Conservation (phyloP, 495 filamentous ascomycete species). For the Physcia stellaris region DNA sequence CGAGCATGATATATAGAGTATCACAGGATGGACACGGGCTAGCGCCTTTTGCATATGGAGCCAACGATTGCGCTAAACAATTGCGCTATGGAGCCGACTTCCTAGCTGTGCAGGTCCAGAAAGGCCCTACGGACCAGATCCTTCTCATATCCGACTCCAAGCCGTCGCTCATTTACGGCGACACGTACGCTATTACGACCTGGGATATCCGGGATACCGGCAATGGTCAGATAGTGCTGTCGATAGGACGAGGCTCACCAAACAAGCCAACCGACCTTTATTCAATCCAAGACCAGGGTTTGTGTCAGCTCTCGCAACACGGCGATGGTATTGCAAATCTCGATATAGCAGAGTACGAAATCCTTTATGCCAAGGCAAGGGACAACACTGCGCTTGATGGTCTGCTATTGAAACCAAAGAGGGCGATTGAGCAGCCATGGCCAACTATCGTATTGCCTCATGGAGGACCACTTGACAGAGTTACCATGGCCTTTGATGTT, state of each 20-base stretch:
- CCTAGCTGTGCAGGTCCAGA: background rate
- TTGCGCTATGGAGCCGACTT: background rate
- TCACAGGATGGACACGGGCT: background rate
- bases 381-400: background rate
- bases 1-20: background rate
- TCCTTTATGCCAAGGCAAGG: background rate
- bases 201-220: constrained; percentile 1
- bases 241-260: background rate
- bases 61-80: background rate
- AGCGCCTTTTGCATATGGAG: background rate
- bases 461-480: constrained; percentile 21
- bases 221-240: background rate
- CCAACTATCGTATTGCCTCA: constrained; percentile 22
- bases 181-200: background rate
- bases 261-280: background rate
- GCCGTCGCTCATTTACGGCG: background rate
- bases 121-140: background rate
- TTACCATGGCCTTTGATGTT: constrained; percentile 17
- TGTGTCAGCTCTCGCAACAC: constrained; percentile 1
- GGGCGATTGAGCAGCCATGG: constrained; percentile 6
- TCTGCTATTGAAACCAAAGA: background rate
- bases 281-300: background rate
- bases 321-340: constrained; percentile 1
- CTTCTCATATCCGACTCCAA: background rate
- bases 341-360: background rate